These are phyloP conservation scores for Pythium volutum DNA, from an alignment of 352 stramenopile genomes.

Conservation along the genomic window DNA sequence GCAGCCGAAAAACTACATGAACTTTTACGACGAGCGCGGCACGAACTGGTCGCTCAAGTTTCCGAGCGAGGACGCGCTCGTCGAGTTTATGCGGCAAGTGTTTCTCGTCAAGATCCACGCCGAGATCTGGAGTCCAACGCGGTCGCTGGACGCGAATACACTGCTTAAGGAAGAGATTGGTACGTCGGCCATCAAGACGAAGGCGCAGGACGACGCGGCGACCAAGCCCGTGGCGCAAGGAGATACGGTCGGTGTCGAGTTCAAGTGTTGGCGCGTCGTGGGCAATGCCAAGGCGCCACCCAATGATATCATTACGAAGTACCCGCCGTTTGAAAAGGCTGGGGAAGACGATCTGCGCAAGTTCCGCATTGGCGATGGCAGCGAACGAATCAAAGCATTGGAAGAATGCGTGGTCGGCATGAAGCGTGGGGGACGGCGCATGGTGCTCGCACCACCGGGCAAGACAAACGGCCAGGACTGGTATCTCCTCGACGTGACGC, in stretches of 20 bases:
- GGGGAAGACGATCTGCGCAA: constrained; percentile 52
- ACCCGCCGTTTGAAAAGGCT: constrained; percentile 71
- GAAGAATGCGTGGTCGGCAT: constrained; percentile 89
- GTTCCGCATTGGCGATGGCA: constrained; percentile 72
- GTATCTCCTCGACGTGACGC: constrained; percentile 76
- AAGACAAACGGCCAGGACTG: constrained; percentile 82
- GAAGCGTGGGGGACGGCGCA: constrained; percentile 83
- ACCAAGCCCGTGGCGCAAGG: constrained; percentile 32
- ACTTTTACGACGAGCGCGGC: constrained; percentile 74
- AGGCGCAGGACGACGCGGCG: constrained; percentile 33
- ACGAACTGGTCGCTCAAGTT: constrained; percentile 82
- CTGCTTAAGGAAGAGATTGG: constrained; percentile 27
- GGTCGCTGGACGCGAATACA: constrained; percentile 23
- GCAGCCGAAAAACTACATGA: constrained; percentile 79
- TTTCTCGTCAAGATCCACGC: constrained; percentile 79
- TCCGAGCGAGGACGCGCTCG: constrained; percentile 49
- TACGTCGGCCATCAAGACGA: constrained; percentile 49
- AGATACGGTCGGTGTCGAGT: constrained; percentile 64
- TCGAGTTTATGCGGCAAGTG: constrained; percentile 63
- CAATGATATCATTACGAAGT: constrained; percentile 71
- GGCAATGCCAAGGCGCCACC: constrained; percentile 57
- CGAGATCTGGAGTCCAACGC: constrained; percentile 57
- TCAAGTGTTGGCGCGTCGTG: constrained; percentile 76
- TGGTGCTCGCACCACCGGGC: constrained; percentile 80
- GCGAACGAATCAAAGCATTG: constrained; percentile 83